phyloP scores from a whole-genome alignment of 2,329 filamentous ascomycete species.

The Gyromitra esculenta region DNA sequence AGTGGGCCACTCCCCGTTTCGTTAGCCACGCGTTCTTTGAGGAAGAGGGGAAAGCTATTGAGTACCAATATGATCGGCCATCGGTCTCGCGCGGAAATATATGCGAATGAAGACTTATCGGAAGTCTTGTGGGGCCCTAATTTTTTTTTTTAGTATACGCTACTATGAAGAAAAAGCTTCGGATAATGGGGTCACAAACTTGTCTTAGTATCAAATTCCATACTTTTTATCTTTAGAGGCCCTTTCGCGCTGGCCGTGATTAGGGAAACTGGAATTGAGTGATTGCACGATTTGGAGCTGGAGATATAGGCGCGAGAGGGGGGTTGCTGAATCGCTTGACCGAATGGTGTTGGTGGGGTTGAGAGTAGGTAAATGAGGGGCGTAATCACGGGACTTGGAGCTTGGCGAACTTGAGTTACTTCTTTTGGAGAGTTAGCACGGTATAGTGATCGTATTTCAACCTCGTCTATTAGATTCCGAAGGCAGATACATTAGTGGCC shows the following conservation, averaged over 20 bases:
- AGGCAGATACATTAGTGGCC: background rate
- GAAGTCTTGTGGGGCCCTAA: constrained; percentile 79
- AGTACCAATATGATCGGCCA: constrained; percentile 93
- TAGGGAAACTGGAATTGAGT: background rate
- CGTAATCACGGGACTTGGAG: constrained; percentile 32
- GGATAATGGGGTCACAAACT: constrained; percentile 18
- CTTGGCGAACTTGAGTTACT: constrained; percentile 33
- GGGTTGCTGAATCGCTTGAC: constrained; percentile 18
- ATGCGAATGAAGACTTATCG: constrained; percentile 87
- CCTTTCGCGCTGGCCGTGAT: background rate
- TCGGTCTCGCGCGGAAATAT: constrained; percentile 81
- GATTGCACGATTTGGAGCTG: background rate
- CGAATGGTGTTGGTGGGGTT: constrained; percentile 19
- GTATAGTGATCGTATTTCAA: background rate
- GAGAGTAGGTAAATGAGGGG: constrained; percentile 31
- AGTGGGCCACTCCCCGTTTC: background rate
- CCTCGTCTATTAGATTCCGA: background rate
- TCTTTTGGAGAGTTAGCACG: constrained; percentile 27
- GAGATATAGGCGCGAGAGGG: constrained; percentile 13
- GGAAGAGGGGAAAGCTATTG: constrained; percentile 35
- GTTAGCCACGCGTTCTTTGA: constrained; percentile 5
- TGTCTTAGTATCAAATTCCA: constrained; percentile 46
- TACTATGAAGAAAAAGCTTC: background rate
- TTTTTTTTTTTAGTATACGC: background rate
- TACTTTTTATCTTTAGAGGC: background rate